Conservation (phyloP, 2,329 filamentous ascomycete genomes). For the Dichotomopilus funicola region DNA sequence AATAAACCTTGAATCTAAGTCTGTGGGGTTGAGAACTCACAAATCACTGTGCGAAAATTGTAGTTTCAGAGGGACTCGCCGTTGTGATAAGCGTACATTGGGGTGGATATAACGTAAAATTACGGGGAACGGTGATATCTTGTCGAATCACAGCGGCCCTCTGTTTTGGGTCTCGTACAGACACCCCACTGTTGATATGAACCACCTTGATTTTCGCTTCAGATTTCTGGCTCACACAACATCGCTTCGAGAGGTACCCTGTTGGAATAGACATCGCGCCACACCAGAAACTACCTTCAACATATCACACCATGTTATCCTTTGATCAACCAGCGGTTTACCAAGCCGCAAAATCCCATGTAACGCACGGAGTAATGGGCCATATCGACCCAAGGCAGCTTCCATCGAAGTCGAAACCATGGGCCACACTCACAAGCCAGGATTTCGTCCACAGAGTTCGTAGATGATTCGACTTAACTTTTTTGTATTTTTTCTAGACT, state of each 20-base stretch:
- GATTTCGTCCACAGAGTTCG: slow-evolving; percentile 57
- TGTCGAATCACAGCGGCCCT: slow-evolving; percentile 2
- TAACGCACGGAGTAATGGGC: slow-evolving; percentile 61
- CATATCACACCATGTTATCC: slow-evolving; percentile 38
- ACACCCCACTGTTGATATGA: background rate
- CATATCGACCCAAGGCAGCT: slow-evolving; percentile 66
- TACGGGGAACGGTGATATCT: background rate
- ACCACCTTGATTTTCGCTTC: background rate
- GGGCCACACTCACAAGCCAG: slow-evolving; percentile 59
- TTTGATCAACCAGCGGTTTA: slow-evolving; percentile 42
- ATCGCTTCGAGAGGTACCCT: no score
- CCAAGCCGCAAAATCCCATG: slow-evolving; percentile 62
- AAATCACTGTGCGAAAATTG: no score
- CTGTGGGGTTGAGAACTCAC: no score
- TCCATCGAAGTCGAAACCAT: slow-evolving; percentile 69
- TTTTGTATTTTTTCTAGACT: background rate
- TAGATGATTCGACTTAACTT: background rate
- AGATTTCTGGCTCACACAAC: background rate
- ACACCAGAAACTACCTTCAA: background rate
- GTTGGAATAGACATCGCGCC: background rate
- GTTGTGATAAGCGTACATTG: background rate
- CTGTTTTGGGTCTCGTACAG: no score
- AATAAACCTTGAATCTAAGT: no score
- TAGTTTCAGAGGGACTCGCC: no score
- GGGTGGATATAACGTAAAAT: slow-evolving; percentile 6